phyloP scores from a whole-genome alignment of 192 early-diverging fungal species.

The Rhizoclosmatium sp. region DNA sequence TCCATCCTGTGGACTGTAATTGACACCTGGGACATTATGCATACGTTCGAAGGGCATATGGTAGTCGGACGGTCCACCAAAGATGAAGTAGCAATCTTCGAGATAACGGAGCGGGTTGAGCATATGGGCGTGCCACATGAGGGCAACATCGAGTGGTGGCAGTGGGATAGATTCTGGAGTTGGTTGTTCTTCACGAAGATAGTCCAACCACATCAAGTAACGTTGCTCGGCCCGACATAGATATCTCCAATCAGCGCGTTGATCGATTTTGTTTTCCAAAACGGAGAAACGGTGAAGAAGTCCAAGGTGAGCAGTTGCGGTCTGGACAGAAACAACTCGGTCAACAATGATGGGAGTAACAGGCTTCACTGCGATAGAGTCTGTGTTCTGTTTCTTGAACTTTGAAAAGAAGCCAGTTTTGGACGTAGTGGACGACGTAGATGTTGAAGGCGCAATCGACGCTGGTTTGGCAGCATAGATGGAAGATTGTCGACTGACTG shows the following conservation, averaged over 20 bases:
- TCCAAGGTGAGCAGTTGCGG: constrained; percentile 39
- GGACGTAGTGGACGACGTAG: background rate
- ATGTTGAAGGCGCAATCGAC: background rate
- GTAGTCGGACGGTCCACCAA: constrained; percentile 49
- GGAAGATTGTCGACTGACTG: too few species aligned
- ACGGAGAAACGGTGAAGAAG: constrained; percentile 46
- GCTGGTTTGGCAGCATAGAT: too few species aligned
- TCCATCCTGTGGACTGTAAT: constrained; percentile 48
- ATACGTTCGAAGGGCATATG: constrained; percentile 57
- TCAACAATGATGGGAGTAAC: constrained; percentile 28
- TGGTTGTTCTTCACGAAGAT: constrained; percentile 46
- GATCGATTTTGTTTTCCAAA: constrained; percentile 34
- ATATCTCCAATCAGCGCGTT: constrained; percentile 55
- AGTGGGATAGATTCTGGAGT: constrained; percentile 45
- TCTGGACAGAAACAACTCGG: constrained; percentile 20
- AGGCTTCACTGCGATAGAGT: background rate
- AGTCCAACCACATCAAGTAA: constrained; percentile 59
- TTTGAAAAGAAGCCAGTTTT: background rate
- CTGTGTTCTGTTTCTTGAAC: background rate
- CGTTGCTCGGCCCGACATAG: constrained; percentile 63
- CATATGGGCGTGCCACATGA: constrained; percentile 71
- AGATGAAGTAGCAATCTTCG: constrained; percentile 66
- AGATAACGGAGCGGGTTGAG: constrained; percentile 64
- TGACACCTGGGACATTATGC: constrained; percentile 50
- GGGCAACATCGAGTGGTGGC: constrained; percentile 61